phyloP scores from a whole-genome alignment of 192 early-diverging fungal species.

The Dimargaris xerosporica region DNA sequence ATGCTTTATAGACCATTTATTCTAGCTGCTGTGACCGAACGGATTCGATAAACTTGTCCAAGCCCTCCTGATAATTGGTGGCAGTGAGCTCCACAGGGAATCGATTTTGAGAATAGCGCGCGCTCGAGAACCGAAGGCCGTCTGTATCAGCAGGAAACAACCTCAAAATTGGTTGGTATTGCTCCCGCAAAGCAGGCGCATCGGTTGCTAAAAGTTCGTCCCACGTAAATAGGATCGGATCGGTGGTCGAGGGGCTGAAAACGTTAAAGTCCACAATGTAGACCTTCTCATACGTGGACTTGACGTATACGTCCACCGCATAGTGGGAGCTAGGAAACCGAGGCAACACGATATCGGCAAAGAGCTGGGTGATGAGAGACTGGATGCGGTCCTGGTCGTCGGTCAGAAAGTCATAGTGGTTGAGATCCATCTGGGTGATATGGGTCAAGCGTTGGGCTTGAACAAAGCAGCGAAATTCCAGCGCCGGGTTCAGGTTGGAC shows the following conservation, averaged over 20 bases:
- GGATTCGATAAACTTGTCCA: constrained; percentile 15
- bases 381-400: constrained; percentile 40
- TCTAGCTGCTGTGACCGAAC: too few species aligned
- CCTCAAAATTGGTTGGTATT: neutral
- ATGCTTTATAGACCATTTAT: too few species aligned
- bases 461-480: constrained; percentile 97
- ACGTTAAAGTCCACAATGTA: constrained; percentile 91
- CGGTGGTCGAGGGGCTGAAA: constrained; percentile 51
- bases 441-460: constrained; percentile 48
- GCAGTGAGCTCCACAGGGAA: constrained; percentile 26
- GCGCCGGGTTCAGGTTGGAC: constrained; percentile 74
- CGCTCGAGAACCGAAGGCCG: constrained; percentile 20
- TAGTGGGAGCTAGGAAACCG: constrained; percentile 52
- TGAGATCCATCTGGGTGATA: constrained; percentile 76
- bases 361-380: constrained; percentile 46
- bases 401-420: constrained; percentile 64
- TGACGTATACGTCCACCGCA: constrained; percentile 84
- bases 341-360: constrained; percentile 37
- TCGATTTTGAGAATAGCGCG: constrained; percentile 23
- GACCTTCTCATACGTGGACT: constrained; percentile 34
- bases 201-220: constrained; percentile 25
- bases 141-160: constrained; percentile 25
- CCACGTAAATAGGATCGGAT: constrained; percentile 74
- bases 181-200: neutral
- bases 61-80: constrained; percentile 16